Evolutionary conservation across 2,329 filamentous ascomycete species (phyloP), one percentile per base, ranked within the genome.

Genomic region (Immersiporthe knoxdaviesiana): DNA sequence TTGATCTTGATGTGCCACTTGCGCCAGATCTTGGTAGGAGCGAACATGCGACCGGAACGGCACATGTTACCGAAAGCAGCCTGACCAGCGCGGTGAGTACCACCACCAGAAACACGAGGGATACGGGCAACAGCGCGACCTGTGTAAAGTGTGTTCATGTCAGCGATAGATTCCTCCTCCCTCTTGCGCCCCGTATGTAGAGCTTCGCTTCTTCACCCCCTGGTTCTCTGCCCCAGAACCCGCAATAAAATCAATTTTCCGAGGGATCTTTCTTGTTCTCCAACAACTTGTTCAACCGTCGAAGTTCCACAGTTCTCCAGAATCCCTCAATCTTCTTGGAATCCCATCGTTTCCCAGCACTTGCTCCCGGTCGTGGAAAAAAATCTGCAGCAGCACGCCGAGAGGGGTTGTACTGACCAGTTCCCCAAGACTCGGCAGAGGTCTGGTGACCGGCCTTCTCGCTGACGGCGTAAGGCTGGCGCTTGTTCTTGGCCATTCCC

Each of bases 1-100:
- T 97, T 97, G 90, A 99, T 90, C 94, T 98, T 98, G 89, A 97
- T 90, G 90, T 99, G 96, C 97, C 96, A 99, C 89, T 97, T 97
- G 84, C 96, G 90, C 97, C 96, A 99, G 87, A 97, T 92, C 92
- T 99, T 99, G 86, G 96, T 99, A 77, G 96, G 96, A 78, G 96
- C 96, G 87, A 99, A 99, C 96, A 99, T 99, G 87, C 96, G 96
- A 88, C 97, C 96, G 82, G 95, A 97, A 84, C 96, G 94, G 88
- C 96, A 99, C 94, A 95, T 94, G 92, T 99, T 99, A 93, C 96
- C 96, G 85, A 98, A 99, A 78, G 96, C 96, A 84, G 96, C 96
- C 89, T 99, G 96, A 88, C 96, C 96, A 82, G 96, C 96, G 90
- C 96, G 95, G 91, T 99, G 96, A 84, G 96, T 99, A 93, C 96